A percentile compares a stretch with the other conserved stretches of the same genome.
These are phyloP conservation scores for Cotoneaster glaucophyllus DNA, from an alignment of 306 rosid species.

Conservation along the genomic window DNA sequence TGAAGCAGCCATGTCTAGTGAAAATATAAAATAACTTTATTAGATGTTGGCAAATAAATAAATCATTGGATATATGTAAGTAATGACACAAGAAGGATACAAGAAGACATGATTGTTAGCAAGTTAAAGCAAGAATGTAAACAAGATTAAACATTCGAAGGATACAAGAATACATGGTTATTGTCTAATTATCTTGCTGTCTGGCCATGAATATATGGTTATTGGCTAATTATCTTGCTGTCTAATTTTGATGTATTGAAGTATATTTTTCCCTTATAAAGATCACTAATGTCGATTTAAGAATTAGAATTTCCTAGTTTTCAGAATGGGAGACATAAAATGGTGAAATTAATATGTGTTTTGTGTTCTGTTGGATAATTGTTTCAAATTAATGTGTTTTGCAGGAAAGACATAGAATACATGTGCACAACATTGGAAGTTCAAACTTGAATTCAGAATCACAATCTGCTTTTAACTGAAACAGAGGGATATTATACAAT, in stretches of 20 bases:
- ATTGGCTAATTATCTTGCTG: neutral
- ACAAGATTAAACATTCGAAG: no score
- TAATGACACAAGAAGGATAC: no score
- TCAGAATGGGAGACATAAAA: neutral
- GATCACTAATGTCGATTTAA: no score
- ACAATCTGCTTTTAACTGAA: constrained; percentile 62
- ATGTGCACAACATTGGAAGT: constrained; percentile 77
- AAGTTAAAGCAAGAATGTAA: no score
- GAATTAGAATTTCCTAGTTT: neutral
- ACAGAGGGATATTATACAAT: constrained; percentile 68
- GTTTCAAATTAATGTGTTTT: constrained; percentile 12
- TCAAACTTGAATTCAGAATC: constrained; percentile 87
- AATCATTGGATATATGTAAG: no score
- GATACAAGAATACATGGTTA: no score
- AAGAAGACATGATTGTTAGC: no score
- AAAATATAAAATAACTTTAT: no score
- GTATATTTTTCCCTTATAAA: neutral
- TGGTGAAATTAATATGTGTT: neutral
- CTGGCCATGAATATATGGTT: no score
- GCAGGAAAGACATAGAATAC: constrained; percentile 85
- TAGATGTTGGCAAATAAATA: no score
- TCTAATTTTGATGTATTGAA: neutral
- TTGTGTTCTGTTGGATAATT: neutral
- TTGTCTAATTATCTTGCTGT: no score
- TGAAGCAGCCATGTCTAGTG: no score